A percentile compares a stretch with the other conserved stretches of the same genome.
Conservation (phyloP, 768 basidiomycete genomes). For the Hygrophorus russula region DNA sequence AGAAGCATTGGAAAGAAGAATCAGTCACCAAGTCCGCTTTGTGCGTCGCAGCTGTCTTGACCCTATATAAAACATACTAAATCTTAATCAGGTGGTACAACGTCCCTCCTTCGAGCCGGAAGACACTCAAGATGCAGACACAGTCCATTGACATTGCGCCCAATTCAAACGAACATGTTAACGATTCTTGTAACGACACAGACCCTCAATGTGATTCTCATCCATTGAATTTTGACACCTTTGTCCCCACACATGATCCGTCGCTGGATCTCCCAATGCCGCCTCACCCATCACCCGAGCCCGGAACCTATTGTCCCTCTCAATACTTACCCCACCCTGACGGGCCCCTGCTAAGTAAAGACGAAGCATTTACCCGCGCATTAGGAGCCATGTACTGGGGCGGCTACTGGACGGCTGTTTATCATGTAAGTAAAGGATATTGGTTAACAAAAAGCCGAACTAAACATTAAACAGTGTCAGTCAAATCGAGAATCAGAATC, state of each 20-base stretch:
- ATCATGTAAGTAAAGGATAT: conserved; percentile 43
- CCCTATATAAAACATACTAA: conserved; percentile 1
- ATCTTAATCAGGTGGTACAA: conserved; percentile 61
- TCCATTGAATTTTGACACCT: conserved; percentile 61
- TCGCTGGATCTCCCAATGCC: conserved; percentile 29
- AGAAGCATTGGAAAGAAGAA: conserved; percentile 63
- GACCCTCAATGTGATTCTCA: conserved; percentile 37
- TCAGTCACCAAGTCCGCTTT: conserved; percentile 61
- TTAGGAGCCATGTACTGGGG: conserved; percentile 77
- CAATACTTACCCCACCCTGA: conserved; percentile 20
- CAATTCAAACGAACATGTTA: neutral
- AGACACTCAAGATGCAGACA: conserved; percentile 10
- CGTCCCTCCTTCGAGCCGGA: conserved; percentile 30
- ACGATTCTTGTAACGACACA: conserved; percentile 7
- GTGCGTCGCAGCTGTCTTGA: conserved; percentile 28
- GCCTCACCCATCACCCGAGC: conserved; percentile 7
- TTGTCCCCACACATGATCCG: conserved; percentile 59
- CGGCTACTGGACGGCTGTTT: conserved; percentile 82
- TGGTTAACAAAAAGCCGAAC: too few species aligned
- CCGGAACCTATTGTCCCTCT: conserved; percentile 15
- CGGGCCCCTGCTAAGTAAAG: conserved; percentile 38
- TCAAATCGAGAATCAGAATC: too few species aligned
- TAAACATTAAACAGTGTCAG: too few species aligned
- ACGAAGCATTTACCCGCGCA: conserved; percentile 70
- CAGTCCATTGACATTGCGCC: neutral